Conservation (phyloP, 1,284 basidiomycete genomes). For the Irpex sp. region DNA sequence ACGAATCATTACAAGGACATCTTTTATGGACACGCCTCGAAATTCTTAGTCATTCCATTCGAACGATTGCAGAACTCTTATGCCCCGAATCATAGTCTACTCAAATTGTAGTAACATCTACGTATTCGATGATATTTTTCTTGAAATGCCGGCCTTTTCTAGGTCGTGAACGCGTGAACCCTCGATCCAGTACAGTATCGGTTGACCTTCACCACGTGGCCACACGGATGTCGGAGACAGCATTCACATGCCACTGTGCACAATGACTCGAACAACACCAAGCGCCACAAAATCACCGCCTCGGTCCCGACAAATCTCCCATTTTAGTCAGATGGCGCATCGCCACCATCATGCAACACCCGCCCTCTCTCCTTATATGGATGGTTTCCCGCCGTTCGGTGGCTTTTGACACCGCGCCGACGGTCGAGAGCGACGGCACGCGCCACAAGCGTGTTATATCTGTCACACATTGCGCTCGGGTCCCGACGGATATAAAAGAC, state of each 20-base stretch:
- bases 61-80: too few relatives aligned
- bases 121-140: too few relatives aligned
- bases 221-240: neutral
- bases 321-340: neutral
- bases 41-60: too few relatives aligned
- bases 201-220: neutral
- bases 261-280: neutral
- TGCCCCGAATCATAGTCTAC: too few relatives aligned
- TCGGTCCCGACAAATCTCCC: neutral
- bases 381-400: neutral
- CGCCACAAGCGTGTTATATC: neutral
- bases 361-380: neutral
- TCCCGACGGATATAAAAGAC: slow-evolving; percentile 4
- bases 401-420: neutral
- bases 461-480: neutral
- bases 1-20: too few relatives aligned
- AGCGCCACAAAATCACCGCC: neutral
- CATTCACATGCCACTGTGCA: neutral
- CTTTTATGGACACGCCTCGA: too few relatives aligned
- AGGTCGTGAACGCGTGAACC: too few relatives aligned
- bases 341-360: slow-evolving; percentile 5
- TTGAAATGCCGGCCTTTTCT: too few relatives aligned
- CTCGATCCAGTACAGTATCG: too few relatives aligned
- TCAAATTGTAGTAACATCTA: too few relatives aligned
- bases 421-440: neutral